These are phyloP conservation scores for Diaporthe citrichinensis DNA, from an alignment of 2,329 filamentous ascomycete genomes.

Conservation along the genomic window DNA sequence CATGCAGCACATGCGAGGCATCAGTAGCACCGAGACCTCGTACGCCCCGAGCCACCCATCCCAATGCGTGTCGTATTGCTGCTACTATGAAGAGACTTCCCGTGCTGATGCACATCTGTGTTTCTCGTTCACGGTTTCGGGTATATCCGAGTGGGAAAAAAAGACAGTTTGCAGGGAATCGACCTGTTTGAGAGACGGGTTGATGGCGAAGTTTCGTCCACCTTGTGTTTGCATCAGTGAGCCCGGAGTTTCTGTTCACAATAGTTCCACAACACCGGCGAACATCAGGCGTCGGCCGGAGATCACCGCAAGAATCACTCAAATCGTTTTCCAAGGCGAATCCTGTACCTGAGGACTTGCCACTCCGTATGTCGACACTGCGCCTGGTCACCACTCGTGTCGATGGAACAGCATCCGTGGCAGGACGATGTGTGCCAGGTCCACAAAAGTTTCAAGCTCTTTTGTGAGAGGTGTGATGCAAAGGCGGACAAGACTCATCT, in stretches of 20 bases:
- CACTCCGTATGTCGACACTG: background rate
- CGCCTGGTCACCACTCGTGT: background rate
- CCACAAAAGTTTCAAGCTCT: background rate
- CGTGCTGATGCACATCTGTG: background rate
- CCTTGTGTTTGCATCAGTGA: background rate
- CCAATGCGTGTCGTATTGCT: constrained; percentile 5
- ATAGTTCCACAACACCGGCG: background rate
- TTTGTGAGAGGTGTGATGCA: background rate
- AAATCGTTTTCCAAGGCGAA: background rate
- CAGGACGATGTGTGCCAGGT: background rate
- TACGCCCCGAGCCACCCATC: background rate
- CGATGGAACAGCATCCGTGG: background rate
- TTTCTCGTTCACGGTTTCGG: background rate
- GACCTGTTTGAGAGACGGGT: background rate
- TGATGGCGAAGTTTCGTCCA: background rate
- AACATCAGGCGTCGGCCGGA: no score
- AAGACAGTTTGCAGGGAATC: background rate
- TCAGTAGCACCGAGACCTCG: background rate
- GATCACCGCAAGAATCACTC: background rate
- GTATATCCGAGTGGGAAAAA: background rate
- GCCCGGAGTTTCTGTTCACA: background rate
- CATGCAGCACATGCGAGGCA: background rate
- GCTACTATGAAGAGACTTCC: background rate
- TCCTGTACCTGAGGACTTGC: no score
- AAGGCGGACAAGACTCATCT: background rate